phyloP scores from a whole-genome alignment of 139 green algal genomes.

The Chlamydomonas sphaeroides region DNA sequence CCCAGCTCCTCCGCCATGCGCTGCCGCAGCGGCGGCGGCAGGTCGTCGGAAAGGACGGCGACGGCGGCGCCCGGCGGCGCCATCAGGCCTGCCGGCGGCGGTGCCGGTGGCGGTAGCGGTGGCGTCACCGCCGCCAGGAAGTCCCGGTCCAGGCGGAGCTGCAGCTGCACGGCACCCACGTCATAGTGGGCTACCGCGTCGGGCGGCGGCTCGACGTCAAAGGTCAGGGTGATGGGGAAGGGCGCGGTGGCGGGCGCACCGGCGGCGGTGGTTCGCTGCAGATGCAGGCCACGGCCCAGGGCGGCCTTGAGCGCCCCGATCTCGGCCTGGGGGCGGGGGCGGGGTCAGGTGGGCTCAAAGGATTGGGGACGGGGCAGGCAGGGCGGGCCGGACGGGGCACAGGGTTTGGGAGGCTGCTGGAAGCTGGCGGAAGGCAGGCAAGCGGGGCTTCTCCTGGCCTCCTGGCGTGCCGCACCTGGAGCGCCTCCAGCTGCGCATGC shows the following conservation, averaged over 20 bases:
- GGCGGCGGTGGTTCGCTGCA: neutral
- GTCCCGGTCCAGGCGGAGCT: neutral
- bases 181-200: slow-evolving; percentile 15
- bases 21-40: neutral
- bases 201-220: slow-evolving; percentile 3
- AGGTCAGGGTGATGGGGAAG: slow-evolving; percentile 29
- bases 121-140: neutral
- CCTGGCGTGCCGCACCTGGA: too few relatives aligned
- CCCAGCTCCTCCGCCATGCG: neutral
- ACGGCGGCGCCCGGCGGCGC: neutral
- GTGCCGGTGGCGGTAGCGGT: neutral
- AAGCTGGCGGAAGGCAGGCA: too few relatives aligned
- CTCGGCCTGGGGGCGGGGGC: slow-evolving; percentile 21
- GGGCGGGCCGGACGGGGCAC: too few relatives aligned
- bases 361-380: too few relatives aligned
- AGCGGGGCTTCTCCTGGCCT: too few relatives aligned
- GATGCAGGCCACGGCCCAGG: neutral
- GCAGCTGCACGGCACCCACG: neutral
- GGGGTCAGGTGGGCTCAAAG: too few relatives aligned
- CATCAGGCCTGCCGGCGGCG: neutral
- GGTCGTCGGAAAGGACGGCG: neutral
- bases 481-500: too few relatives aligned
- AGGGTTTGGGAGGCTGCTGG: too few relatives aligned
- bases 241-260: slow-evolving; percentile 18
- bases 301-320: slow-evolving; percentile 19